Conservation (phyloP, 2,329 filamentous ascomycete genomes). For the Arthrocladium fulminans region DNA sequence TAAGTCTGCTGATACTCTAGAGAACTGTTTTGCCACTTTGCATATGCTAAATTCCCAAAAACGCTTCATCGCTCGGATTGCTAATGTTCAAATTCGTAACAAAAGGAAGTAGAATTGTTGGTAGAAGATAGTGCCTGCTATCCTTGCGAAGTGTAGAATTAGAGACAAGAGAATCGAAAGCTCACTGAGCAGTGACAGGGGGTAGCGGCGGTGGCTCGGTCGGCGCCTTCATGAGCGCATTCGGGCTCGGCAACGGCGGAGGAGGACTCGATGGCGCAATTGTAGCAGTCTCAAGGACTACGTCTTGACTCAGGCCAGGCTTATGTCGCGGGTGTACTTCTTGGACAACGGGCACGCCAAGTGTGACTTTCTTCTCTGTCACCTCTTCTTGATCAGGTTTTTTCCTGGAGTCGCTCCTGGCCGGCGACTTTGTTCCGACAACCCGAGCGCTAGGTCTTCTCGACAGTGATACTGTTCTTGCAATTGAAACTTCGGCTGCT, state of each 20-base stretch:
- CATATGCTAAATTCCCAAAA: too few relatives aligned
- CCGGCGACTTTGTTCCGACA: slow-evolving; percentile 11
- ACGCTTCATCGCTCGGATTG: too few relatives aligned
- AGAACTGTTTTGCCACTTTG: too few relatives aligned
- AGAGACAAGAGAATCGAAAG: not conserved
- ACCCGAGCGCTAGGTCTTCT: slow-evolving; percentile 19
- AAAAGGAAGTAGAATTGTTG: not conserved
- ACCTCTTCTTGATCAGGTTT: slow-evolving; percentile 13
- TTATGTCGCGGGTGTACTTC: slow-evolving; percentile 16
- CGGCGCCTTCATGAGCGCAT: not conserved
- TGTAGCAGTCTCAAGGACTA: slow-evolving; percentile 16
- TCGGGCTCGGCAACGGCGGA: not conserved
- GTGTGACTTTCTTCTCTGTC: slow-evolving; percentile 13
- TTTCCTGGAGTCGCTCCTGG: slow-evolving; percentile 4
- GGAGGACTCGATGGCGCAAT: not conserved
- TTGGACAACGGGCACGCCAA: slow-evolving; percentile 15
- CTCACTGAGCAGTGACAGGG: not conserved
- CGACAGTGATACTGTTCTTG: slow-evolving; percentile 19
- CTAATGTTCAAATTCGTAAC: too few relatives aligned
- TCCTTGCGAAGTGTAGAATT: too few relatives aligned
- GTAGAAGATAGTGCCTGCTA: too few relatives aligned
- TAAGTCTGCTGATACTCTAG: too few relatives aligned
- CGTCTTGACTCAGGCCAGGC: slow-evolving; percentile 17
- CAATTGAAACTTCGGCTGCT: slow-evolving; percentile 18
- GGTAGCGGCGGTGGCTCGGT: not conserved